These are phyloP conservation scores for Starmera caribaea DNA, from an alignment of 805 yeast species.

Conservation along the genomic window DNA sequence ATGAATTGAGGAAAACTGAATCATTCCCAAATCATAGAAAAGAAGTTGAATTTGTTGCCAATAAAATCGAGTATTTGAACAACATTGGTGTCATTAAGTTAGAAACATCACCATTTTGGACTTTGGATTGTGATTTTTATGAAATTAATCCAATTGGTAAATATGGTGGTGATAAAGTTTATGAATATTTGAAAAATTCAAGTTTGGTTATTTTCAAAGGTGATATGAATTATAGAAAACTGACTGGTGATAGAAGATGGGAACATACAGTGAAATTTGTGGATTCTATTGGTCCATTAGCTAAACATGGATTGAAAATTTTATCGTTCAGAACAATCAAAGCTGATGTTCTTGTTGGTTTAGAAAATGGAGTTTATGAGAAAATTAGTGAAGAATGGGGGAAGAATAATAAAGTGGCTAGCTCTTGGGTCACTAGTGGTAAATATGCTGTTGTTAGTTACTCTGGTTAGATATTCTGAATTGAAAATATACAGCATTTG, in stretches of 20 bases:
- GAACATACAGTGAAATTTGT: slow-evolving; percentile 66
- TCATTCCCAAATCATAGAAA: slow-evolving; percentile 39
- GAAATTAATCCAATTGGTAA: slow-evolving; percentile 42
- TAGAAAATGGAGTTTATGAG: slow-evolving; percentile 64
- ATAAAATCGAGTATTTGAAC: slow-evolving; percentile 33
- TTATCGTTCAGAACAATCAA: slow-evolving; percentile 86
- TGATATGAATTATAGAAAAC: slow-evolving; percentile 89
- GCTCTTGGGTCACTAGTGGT: slow-evolving; percentile 82
- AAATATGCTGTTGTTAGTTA: slow-evolving; percentile 87
- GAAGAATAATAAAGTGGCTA: slow-evolving; percentile 53
- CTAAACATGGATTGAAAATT: slow-evolving; percentile 49
- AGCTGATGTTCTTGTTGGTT: slow-evolving; percentile 91
- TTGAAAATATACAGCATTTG: not conserved
- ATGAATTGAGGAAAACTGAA: slow-evolving; percentile 41
- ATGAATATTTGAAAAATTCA: slow-evolving; percentile 52
- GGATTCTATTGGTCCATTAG: slow-evolving; percentile 61
- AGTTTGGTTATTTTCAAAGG: slow-evolving; percentile 83
- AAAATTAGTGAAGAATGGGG: slow-evolving; percentile 52
- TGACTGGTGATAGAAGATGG: slow-evolving; percentile 91
- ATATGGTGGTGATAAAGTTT: slow-evolving; percentile 52
- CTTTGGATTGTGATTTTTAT: slow-evolving; percentile 70
- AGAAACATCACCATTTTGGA: slow-evolving; percentile 76
- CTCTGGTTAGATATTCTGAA: slow-evolving; percentile 26
- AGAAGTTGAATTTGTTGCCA: slow-evolving; percentile 40
- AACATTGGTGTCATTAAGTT: slow-evolving; percentile 38